Base-by-base conservation (phyloP, 345 rosid genomes). In the Streptanthus diversifolius region DNA sequence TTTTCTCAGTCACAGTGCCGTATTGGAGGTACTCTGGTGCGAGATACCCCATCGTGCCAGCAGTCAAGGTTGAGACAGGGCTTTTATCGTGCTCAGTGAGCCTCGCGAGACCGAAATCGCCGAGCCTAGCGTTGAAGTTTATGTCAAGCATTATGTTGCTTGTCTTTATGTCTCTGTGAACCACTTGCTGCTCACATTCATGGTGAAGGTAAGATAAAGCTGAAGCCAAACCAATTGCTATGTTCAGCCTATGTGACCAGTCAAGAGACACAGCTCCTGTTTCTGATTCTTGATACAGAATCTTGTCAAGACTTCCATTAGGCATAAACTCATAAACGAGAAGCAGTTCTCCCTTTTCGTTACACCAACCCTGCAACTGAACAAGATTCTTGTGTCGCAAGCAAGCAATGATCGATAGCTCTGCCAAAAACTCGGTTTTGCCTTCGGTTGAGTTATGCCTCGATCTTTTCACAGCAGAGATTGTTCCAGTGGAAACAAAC, bases 291-390 rank as follows among this genome's bases (percentile, higher is more conserved):
- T 80, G 87, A 78, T 95, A 85, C 45, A 95, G 85, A 60, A 90
- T 29, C 76, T 72, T 86, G 36, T 95, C 99, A 32, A 95, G 96
- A 77, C 97, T 95, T 37, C 99, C 90, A 32, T 91, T 78, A 3
- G 93, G 89, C 99, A 95, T 95, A n/a, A 79, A 91, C 72, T 95
- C 99, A 27, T 90, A 95, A 29, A 92, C 98, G 30, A 95, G 92
- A 67, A 95, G 80, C 79, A 95, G 37, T 19, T 95, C 98, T 11
- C 83, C 89, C 73, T 87, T 92, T 80, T 92, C 98, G 22, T 82
- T 82, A 57, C 99, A 95, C 98, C 98, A 95, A 18, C 99, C 99
- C 43, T 85, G 91, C 13, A 95, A 70, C 78, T 78, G 99, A 65
- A 88, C 85, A 75, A 95, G 77, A 80, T 92, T 92, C 89, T 92